phyloP scores from a whole-genome alignment of 2,329 filamentous ascomycete species.

The Colletotrichum godetiae region DNA sequence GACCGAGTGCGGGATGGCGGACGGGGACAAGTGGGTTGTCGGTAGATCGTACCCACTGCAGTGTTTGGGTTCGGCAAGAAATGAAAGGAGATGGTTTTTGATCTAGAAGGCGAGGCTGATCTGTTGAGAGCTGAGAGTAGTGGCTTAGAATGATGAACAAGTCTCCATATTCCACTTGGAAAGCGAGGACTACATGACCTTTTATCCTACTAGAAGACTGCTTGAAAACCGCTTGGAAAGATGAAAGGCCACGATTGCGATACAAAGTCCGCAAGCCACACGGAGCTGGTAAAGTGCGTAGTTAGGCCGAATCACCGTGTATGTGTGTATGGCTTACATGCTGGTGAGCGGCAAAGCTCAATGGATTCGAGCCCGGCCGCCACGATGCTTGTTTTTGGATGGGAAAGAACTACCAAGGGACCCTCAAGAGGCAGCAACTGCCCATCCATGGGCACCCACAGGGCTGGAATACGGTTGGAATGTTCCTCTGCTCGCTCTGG shows the following conservation, averaged over 20 bases:
- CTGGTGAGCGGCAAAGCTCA: background rate
- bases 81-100: background rate
- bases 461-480: conserved; percentile 22
- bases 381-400: background rate
- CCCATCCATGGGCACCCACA: background rate
- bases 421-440: background rate
- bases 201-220: background rate
- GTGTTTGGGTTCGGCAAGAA: background rate
- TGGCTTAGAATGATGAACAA: background rate
- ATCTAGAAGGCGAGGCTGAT: background rate
- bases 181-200: background rate
- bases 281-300: background rate
- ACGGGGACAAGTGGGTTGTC: background rate
- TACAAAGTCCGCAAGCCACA: background rate
- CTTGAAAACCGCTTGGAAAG: background rate
- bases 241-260: background rate
- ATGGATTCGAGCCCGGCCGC: background rate
- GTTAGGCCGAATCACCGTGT: conserved; percentile 21
- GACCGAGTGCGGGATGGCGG: background rate
- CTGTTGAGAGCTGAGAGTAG: background rate
- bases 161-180: background rate
- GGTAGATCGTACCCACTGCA: background rate
- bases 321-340: background rate
- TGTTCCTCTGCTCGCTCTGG: conserved; percentile 14
- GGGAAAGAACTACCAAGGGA: background rate